A percentile compares a stretch with the other conserved stretches of the same genome.
Evolutionary conservation across 306 rosid genomes (phyloP).

Genomic region (Hippophae rhamnoides): DNA sequence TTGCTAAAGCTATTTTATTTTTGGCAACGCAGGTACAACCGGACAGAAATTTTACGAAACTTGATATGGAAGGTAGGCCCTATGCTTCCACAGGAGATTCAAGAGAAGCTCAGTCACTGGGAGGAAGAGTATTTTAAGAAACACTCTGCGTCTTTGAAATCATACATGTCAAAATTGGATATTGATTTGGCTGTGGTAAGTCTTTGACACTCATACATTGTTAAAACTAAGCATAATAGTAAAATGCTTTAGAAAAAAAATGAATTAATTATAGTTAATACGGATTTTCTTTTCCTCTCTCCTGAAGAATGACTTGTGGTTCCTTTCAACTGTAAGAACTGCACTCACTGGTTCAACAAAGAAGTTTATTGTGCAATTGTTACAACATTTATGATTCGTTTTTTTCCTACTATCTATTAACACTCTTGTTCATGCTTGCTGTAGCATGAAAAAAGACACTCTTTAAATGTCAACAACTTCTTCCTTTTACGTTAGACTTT

Average conservation of each 20-base stretch:
- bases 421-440: too few relatives aligned
- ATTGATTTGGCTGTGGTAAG: conserved; percentile 84
- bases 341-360: too few relatives aligned
- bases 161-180: conserved; percentile 47
- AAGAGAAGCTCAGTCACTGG: conserved; percentile 57
- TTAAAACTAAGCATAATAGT: not conserved
- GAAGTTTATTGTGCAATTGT: too few relatives aligned
- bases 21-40: conserved; percentile 43
- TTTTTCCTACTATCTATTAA: too few relatives aligned
- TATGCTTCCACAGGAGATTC: conserved; percentile 60
- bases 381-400: too few relatives aligned
- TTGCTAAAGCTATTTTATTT: conserved; percentile 3
- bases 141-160: conserved; percentile 54
- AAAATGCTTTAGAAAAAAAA: not conserved
- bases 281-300: too few relatives aligned
- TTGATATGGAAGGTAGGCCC: conserved; percentile 78
- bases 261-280: too few relatives aligned
- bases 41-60: conserved; percentile 53
- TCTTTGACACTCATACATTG: conserved; percentile 11
- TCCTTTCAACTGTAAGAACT: too few relatives aligned
- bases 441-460: too few relatives aligned
- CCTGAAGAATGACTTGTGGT: too few relatives aligned
- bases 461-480: too few relatives aligned
- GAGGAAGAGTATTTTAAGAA: conserved; percentile 72
- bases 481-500: too few relatives aligned